Conservation (phyloP, 257 asterid species). For the Eucommia ulmoides region DNA sequence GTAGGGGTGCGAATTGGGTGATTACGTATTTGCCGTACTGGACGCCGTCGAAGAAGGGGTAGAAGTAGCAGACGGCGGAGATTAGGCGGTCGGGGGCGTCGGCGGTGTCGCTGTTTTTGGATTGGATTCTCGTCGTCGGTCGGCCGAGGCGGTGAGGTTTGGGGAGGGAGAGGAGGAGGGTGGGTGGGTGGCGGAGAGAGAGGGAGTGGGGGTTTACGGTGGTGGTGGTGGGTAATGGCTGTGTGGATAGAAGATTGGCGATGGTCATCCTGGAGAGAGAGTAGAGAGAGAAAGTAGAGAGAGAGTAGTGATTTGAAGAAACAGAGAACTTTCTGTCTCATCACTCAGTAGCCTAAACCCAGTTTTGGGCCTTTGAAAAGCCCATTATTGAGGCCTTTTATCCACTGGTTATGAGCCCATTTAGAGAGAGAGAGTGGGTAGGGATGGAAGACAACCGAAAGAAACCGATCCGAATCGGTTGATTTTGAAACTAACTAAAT, state of each 20-base stretch:
- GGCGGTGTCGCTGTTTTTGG: constrained; percentile 49
- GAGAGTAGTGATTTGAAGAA: neutral
- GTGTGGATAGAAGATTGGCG: constrained; percentile 26
- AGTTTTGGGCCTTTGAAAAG: too few relatives aligned
- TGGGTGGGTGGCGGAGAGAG: constrained; percentile 9
- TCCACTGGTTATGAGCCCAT: too few relatives aligned
- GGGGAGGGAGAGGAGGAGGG: too few relatives aligned
- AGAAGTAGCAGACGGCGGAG: constrained; percentile 78
- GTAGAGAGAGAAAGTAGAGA: neutral
- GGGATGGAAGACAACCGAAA: too few relatives aligned
- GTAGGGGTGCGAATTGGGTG: constrained; percentile 66
- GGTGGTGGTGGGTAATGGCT: constrained; percentile 14
- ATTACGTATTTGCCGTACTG: constrained; percentile 83
- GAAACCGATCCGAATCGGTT: too few relatives aligned
- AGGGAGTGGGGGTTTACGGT: constrained; percentile 7
- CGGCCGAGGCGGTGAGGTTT: too few relatives aligned
- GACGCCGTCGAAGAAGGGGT: constrained; percentile 91
- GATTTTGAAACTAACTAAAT: too few relatives aligned
- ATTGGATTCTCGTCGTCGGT: too few relatives aligned
- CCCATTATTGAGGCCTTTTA: too few relatives aligned
- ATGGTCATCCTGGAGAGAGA: constrained; percentile 31
- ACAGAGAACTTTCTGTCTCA: neutral
- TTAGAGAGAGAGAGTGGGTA: too few relatives aligned
- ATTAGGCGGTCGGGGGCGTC: constrained; percentile 85
- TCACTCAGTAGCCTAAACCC: neutral